These are phyloP conservation scores for Kockovaella imperatae DNA, from an alignment of 768 basidiomycete species.

Conservation along the genomic window DNA sequence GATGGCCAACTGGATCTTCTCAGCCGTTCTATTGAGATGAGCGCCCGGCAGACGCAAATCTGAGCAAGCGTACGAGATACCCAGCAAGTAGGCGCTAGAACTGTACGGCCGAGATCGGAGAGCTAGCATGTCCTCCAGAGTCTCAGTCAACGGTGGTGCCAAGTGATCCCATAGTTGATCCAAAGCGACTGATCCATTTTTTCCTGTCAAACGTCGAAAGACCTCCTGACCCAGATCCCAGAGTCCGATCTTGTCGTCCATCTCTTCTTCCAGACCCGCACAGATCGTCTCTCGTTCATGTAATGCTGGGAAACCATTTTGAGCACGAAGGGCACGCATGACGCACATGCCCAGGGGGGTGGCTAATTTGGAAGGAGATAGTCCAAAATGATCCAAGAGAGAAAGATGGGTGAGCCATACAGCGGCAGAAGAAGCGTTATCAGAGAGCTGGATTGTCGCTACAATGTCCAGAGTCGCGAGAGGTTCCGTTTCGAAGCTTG, in stretches of 20 bases:
- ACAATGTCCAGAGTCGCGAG: not conserved
- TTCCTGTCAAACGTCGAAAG: not conserved
- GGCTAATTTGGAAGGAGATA: constrained; percentile 29
- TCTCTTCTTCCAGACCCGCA: constrained; percentile 25
- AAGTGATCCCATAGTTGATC: not conserved
- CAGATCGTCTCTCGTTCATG: constrained; percentile 27
- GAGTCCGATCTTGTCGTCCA: not conserved
- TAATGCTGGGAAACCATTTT: constrained; percentile 28
- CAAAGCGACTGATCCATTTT: not conserved
- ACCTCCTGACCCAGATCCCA: constrained; percentile 6
- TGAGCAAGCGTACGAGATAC: too few relatives aligned
- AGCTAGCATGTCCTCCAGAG: constrained; percentile 5
- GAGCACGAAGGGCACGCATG: constrained; percentile 22
- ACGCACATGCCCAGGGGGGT: constrained; percentile 20
- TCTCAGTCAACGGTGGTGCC: not conserved
- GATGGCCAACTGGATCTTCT: too few relatives aligned
- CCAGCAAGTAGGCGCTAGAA: too few relatives aligned
- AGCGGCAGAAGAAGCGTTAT: constrained; percentile 1
- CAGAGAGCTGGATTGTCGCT: not conserved
- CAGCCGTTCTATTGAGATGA: too few relatives aligned
- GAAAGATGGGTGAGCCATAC: constrained; percentile 25
- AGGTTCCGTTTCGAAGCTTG: not conserved
- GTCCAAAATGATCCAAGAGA: constrained; percentile 32
- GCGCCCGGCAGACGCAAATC: too few relatives aligned
- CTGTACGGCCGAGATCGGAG: constrained; percentile 10